Evolutionary conservation across 352 stramenopile species (phyloP).

Genomic region (Phytophthora idaei): DNA sequence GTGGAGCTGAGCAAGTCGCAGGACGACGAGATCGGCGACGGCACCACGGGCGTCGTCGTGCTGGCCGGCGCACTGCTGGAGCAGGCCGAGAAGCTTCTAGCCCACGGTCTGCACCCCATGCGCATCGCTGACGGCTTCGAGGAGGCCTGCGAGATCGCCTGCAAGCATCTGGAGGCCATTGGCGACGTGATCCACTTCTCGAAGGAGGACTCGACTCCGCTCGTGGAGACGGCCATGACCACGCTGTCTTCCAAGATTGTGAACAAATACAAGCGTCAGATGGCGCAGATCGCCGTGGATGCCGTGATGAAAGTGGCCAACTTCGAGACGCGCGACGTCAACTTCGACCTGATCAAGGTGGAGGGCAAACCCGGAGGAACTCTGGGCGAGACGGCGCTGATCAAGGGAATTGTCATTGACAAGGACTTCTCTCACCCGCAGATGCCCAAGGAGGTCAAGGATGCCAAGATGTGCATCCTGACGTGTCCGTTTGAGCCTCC

Average conservation of each 20-base stretch:
- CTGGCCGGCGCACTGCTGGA: constrained; percentile 97
- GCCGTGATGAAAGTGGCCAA: constrained; percentile 98
- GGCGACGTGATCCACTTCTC: constrained; percentile 97
- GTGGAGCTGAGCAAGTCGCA: constrained; percentile 99
- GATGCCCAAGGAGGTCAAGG: constrained; percentile 97
- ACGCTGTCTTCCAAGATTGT: constrained; percentile 99
- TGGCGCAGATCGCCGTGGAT: constrained; percentile 98
- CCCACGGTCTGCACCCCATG: constrained; percentile 97
- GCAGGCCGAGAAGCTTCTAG: constrained; percentile 97
- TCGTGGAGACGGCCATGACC: constrained; percentile 98
- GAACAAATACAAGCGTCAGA: constrained; percentile 98
- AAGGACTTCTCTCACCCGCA: constrained; percentile 99
- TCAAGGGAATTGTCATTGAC: constrained; percentile 99
- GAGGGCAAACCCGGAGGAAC: constrained; percentile 98
- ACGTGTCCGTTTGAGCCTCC: constrained; percentile 99
- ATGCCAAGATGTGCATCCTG: constrained; percentile 99
- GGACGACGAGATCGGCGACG: constrained; percentile 99
- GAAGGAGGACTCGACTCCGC: constrained; percentile 93
- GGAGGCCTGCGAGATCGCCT: constrained; percentile 96
- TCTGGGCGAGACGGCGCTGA: constrained; percentile 97
- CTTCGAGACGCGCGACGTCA: constrained; percentile 98
- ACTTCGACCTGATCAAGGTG: constrained; percentile 99
- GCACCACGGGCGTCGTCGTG: constrained; percentile 99
- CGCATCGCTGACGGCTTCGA: constrained; percentile 99
- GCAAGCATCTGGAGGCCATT: constrained; percentile 95